Evolutionary conservation across 1,284 basidiomycete species (phyloP).

Genomic region (Cryptococcus sp.): DNA sequence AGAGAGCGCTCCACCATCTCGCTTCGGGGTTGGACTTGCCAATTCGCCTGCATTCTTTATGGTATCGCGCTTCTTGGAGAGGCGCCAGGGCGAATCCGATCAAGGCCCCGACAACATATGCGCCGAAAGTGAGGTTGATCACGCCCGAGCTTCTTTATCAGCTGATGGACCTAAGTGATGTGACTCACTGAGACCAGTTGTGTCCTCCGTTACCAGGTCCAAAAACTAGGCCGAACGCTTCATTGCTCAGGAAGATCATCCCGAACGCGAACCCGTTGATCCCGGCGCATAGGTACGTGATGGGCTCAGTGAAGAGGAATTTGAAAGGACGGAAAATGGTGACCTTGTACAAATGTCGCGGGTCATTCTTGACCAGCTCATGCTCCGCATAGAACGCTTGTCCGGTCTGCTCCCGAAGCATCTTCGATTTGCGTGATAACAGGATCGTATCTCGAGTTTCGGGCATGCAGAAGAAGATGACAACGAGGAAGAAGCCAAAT

Average conservation of each 20-base stretch:
- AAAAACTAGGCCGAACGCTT: slow-evolving; percentile 42
- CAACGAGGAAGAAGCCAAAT: slow-evolving; percentile 29
- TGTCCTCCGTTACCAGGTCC: slow-evolving; percentile 37
- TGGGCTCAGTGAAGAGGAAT: slow-evolving; percentile 39
- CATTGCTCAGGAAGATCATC: slow-evolving; percentile 44
- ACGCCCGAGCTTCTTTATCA: slow-evolving; percentile 25
- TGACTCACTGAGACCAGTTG: slow-evolving; percentile 33
- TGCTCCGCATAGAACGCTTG: slow-evolving; percentile 24
- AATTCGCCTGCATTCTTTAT: slow-evolving; percentile 11
- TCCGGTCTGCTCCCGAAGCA: slow-evolving; percentile 17
- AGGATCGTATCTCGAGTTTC: slow-evolving; percentile 40
- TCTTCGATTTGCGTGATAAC: slow-evolving; percentile 19
- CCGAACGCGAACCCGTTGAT: slow-evolving; percentile 42
- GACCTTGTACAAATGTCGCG: slow-evolving; percentile 28
- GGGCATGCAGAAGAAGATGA: slow-evolving; percentile 32
- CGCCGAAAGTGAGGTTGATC: slow-evolving; percentile 36
- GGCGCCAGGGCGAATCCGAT: slow-evolving; percentile 33
- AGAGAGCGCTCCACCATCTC: slow-evolving; percentile 34
- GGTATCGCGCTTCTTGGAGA: slow-evolving; percentile 33
- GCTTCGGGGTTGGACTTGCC: slow-evolving; percentile 35
- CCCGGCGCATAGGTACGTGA: slow-evolving; percentile 37
- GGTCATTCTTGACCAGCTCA: slow-evolving; percentile 27
- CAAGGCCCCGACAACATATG: slow-evolving; percentile 36
- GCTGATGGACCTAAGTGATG: not conserved
- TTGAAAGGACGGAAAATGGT: slow-evolving; percentile 34